Percentiles rank a stretch among this genome's conserved stretches.
These are phyloP conservation scores for Chalciporus sp. DNA, from an alignment of 1,284 basidiomycete genomes.

Conservation along the genomic window DNA sequence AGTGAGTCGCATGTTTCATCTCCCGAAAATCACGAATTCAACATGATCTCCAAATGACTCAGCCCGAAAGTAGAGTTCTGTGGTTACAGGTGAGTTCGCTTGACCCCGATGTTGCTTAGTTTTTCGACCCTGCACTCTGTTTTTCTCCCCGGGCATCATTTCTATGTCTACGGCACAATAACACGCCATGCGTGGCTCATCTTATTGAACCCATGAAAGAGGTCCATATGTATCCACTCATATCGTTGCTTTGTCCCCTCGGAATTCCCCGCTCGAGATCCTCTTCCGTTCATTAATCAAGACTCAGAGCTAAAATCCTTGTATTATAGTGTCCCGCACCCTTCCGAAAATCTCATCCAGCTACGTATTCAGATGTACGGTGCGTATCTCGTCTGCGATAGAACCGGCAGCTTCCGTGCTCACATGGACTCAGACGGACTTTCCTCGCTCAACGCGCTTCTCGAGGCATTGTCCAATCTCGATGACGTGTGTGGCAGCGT, in stretches of 20 bases:
- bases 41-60: constrained; percentile 1
- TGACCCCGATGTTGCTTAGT: neutral
- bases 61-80: constrained; percentile 99
- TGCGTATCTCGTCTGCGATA: constrained; percentile 45
- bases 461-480: constrained; percentile 74
- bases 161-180: neutral
- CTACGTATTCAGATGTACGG: constrained; percentile 99
- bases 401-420: constrained; percentile 1
- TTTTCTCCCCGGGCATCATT: neutral
- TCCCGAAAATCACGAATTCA: neutral
- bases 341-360: constrained; percentile 95
- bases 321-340: constrained; percentile 82
- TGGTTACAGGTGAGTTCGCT: constrained; percentile 80
- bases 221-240: neutral
- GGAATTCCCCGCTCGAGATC: neutral
- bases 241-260: constrained; percentile 12
- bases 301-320: neutral
- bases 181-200: neutral
- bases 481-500: constrained; percentile 74
- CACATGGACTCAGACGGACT: constrained; percentile 60
- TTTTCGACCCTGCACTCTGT: neutral
- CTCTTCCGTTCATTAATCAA: neutral
- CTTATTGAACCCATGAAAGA: neutral
- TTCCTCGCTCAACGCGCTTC: constrained; percentile 78
- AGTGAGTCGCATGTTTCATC: constrained; percentile 56